A percentile compares a stretch with the other conserved stretches of the same genome.
phyloP scores from a whole-genome alignment of 768 basidiomycete genomes.

The Hygrocybe punicea region DNA sequence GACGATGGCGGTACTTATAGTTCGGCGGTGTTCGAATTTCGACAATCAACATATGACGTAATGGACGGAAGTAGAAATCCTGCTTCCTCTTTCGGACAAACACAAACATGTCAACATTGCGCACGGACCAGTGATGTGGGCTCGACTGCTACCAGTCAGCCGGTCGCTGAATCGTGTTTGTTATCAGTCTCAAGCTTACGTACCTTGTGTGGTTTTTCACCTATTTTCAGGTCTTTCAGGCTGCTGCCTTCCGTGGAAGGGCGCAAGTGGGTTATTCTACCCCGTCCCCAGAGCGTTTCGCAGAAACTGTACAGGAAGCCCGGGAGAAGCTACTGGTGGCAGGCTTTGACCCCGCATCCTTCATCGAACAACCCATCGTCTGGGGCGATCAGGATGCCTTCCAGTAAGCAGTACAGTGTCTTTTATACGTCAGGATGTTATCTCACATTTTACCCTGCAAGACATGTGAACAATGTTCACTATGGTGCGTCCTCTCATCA shows the following conservation, averaged over 20 bases:
- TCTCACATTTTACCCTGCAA: slow-evolving; percentile 21
- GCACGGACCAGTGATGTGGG: slow-evolving; percentile 2
- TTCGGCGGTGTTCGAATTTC: slow-evolving; percentile 2
- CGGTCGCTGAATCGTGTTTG: background rate
- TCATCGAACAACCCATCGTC: slow-evolving; percentile 73
- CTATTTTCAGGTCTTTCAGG: slow-evolving; percentile 13
- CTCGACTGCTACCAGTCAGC: background rate
- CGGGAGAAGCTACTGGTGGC: slow-evolving; percentile 39
- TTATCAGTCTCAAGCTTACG: slow-evolving; percentile 43
- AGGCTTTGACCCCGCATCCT: slow-evolving; percentile 61
- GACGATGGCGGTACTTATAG: slow-evolving; percentile 25
- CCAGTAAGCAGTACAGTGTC: slow-evolving; percentile 45
- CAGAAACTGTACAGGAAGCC: slow-evolving; percentile 35
- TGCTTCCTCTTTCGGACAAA: background rate
- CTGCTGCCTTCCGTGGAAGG: slow-evolving; percentile 8
- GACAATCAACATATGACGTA: background rate
- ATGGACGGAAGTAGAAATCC: background rate
- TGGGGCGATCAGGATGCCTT: slow-evolving; percentile 83
- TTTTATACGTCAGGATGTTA: background rate
- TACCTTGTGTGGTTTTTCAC: slow-evolving; percentile 32
- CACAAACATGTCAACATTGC: background rate
- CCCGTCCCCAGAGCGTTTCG: background rate
- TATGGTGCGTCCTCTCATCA: slow-evolving; percentile 49
- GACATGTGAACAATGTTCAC: slow-evolving; percentile 76
- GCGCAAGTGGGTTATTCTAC: background rate